phyloP scores from a whole-genome alignment of 768 basidiomycete genomes.

The Leccinum disarticulatum region DNA sequence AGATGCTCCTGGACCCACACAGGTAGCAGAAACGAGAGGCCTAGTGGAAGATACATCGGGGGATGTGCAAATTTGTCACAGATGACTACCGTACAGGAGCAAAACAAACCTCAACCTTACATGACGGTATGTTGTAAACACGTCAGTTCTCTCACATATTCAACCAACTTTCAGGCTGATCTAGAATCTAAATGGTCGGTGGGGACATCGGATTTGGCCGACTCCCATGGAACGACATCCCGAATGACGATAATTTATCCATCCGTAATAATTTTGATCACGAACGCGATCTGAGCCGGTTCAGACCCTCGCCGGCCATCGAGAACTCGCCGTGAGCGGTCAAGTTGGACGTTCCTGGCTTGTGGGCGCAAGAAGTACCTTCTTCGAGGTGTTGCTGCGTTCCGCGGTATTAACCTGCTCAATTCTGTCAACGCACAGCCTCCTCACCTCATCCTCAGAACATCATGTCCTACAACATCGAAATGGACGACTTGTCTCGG shows the following conservation, averaged over 20 bases:
- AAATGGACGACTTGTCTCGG: slow-evolving; percentile 40
- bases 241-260: not conserved
- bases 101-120: not conserved
- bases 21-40: slow-evolving; percentile 3
- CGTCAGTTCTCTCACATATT: not conserved
- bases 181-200: not conserved
- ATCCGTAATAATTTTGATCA: not conserved
- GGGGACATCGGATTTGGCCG: not conserved
- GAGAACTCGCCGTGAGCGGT: not conserved
- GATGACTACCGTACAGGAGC: no score
- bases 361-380: not conserved
- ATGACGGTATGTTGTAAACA: not conserved
- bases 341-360: not conserved
- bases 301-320: not conserved
- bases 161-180: not conserved
- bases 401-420: not conserved
- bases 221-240: not conserved
- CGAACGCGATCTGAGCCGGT: not conserved
- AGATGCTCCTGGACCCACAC: slow-evolving; percentile 3
- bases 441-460: not conserved
- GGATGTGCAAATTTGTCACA: not conserved
- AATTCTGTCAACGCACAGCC: slow-evolving; percentile 2
- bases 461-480: slow-evolving; percentile 36
- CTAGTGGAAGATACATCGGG: slow-evolving; percentile 15
- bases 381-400: not conserved